Conservation (phyloP, 2,329 filamentous ascomycete species). For the Pseudogymnoascus sp. region DNA sequence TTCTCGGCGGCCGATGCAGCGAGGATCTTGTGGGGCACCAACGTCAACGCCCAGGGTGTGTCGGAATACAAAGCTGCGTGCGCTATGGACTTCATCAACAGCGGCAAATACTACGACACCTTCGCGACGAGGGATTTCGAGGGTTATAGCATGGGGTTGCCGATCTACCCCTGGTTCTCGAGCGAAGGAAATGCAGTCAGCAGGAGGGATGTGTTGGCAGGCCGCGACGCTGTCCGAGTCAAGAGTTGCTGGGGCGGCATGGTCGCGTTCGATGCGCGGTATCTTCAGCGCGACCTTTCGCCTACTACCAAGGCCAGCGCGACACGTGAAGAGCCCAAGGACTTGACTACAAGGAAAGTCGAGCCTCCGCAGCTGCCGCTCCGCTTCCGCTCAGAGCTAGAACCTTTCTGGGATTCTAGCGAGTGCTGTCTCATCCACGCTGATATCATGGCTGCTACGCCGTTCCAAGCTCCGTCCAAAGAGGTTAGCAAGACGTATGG, state of each 20-base stretch:
- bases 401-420: slow-evolving; percentile 55
- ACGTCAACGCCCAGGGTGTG: slow-evolving; percentile 27
- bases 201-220: slow-evolving; percentile 53
- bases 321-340: slow-evolving; percentile 10
- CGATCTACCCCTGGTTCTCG: slow-evolving; percentile 63
- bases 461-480: slow-evolving; percentile 29
- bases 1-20: slow-evolving; percentile 45
- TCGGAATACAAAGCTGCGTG: slow-evolving; percentile 61
- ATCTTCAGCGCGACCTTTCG: slow-evolving; percentile 40
- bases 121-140: slow-evolving; percentile 64
- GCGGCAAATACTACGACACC: slow-evolving; percentile 65
- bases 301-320: background rate
- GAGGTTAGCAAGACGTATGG: slow-evolving; percentile 31
- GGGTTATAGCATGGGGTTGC: slow-evolving; percentile 54
- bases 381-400: slow-evolving; percentile 51
- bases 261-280: slow-evolving; percentile 56
- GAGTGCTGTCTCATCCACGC: slow-evolving; percentile 56
- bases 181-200: slow-evolving; percentile 44
- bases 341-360: slow-evolving; percentile 25
- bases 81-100: slow-evolving; percentile 61
- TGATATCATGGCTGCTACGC: slow-evolving; percentile 29
- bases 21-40: slow-evolving; percentile 55
- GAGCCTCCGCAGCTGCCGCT: slow-evolving; percentile 31
- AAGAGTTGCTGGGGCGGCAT: slow-evolving; percentile 74
- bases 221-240: slow-evolving; percentile 59